Evolutionary conservation across 192 early-diverging fungal species (phyloP).

Genomic region (Podila epigama): DNA sequence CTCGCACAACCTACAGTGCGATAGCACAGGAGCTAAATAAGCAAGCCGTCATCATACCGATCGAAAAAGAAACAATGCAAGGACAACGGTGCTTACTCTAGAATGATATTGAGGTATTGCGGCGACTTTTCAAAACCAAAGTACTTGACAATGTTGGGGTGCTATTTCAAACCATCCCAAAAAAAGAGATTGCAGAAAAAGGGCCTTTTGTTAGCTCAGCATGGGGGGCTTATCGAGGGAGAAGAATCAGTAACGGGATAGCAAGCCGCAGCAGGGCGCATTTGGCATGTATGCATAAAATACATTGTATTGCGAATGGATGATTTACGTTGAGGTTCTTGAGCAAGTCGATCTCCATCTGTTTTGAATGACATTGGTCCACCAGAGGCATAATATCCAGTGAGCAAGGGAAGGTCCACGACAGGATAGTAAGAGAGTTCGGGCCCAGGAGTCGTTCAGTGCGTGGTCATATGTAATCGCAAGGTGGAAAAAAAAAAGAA

Average conservation of each 20-base stretch:
- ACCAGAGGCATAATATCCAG: too few species aligned
- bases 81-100: conserved; percentile 92
- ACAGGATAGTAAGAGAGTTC: too few species aligned
- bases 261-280: not conserved
- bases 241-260: too few species aligned
- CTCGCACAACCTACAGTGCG: conserved; percentile 64
- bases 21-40: not conserved
- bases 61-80: too few species aligned
- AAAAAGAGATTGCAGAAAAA: not conserved
- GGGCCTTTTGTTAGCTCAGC: not conserved
- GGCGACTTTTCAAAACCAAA: conserved; percentile 79
- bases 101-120: conserved; percentile 80
- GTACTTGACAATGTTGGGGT: conserved; percentile 73
- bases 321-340: conserved; percentile 55
- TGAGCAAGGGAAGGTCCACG: too few species aligned
- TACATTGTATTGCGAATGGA: not conserved
- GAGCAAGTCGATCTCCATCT: conserved; percentile 63
- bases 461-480: not conserved
- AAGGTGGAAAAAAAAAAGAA: conserved; percentile 9
- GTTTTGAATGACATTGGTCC: conserved; percentile 1
- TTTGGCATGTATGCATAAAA: not conserved
- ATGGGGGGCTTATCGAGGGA: not conserved
- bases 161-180: conserved; percentile 28
- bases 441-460: conserved; percentile 4
- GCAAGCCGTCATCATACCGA: too few species aligned